phyloP scores from a whole-genome alignment of 768 basidiomycete species.

The Rubroboletus pulcherrimus region DNA sequence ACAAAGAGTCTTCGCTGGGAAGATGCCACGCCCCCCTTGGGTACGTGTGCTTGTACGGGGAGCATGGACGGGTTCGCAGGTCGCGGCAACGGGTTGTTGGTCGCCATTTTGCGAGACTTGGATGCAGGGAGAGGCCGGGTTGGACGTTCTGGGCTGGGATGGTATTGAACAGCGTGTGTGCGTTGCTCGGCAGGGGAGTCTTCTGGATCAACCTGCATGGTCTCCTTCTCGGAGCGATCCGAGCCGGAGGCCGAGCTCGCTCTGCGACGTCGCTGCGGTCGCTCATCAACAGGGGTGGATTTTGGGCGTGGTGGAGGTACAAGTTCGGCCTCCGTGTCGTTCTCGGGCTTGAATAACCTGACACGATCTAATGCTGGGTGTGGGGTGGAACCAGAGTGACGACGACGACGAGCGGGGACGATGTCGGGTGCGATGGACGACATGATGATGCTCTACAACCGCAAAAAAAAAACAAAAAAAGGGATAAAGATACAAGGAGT shows the following conservation, averaged over 20 bases:
- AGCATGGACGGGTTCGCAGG: constrained; percentile 74
- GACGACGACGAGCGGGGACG: constrained; percentile 44
- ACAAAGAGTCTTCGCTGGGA: constrained; percentile 77
- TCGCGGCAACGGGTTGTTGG: constrained; percentile 44
- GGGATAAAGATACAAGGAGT: not conserved
- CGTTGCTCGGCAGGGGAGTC: not conserved
- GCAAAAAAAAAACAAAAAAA: not conserved
- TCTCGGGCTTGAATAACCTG: constrained; percentile 16
- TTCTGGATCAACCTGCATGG: constrained; percentile 30
- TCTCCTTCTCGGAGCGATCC: constrained; percentile 34
- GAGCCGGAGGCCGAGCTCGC: constrained; percentile 37
- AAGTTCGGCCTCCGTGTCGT: constrained; percentile 25
- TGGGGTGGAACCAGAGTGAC: constrained; percentile 57
- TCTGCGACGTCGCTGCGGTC: constrained; percentile 46
- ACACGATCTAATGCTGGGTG: constrained; percentile 29
- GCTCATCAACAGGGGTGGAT: constrained; percentile 64
- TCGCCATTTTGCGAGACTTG: constrained; percentile 52
- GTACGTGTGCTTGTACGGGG: constrained; percentile 76
- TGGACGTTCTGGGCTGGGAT: constrained; percentile 45
- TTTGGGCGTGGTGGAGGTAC: constrained; percentile 66
- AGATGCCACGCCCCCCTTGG: constrained; percentile 49
- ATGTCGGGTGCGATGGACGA: constrained; percentile 15
- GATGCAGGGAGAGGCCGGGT: constrained; percentile 60
- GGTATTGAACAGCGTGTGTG: not conserved
- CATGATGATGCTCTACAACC: constrained; percentile 3